Conservation (phyloP, 1,284 basidiomycete species). For the Ganoderma sinense region DNA sequence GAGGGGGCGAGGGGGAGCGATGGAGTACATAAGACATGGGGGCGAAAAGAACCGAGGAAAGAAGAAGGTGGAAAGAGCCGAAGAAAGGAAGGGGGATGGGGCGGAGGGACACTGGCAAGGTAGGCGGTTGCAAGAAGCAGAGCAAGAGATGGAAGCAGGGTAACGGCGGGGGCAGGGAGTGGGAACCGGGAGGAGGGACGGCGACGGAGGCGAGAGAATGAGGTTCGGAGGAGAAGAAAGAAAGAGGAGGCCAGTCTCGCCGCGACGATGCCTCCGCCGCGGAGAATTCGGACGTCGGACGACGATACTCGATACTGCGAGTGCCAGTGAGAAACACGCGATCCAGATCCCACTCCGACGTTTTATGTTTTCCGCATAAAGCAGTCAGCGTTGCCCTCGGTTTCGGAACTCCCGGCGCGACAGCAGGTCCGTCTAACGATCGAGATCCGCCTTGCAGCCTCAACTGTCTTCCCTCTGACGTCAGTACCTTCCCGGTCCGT, state of each 20-base stretch:
- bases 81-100: slow-evolving; percentile 11
- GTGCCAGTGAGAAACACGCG: not conserved
- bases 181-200: not conserved
- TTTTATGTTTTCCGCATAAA: slow-evolving; percentile 26
- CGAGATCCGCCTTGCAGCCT: slow-evolving; percentile 12
- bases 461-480: slow-evolving; percentile 17
- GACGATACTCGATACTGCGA: not conserved
- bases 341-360: slow-evolving; percentile 14
- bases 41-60: slow-evolving; percentile 19
- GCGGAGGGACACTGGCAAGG: not conserved
- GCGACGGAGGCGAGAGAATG: not conserved
- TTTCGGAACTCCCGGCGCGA: slow-evolving; percentile 21
- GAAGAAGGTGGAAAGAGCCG: slow-evolving; percentile 16
- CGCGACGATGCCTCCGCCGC: not conserved
- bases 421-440: slow-evolving; percentile 12
- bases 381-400: slow-evolving; percentile 6
- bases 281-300: not conserved
- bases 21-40: slow-evolving; percentile 41
- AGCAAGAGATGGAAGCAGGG: slow-evolving; percentile 2
- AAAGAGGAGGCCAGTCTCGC: not conserved
- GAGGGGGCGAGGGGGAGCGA: slow-evolving; percentile 31
- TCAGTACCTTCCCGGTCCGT: slow-evolving; percentile 27
- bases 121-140: not conserved
- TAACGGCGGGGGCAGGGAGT: not conserved
- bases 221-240: not conserved